Evolutionary conservation across 2,329 filamentous ascomycete genomes (phyloP), one percentile per base, ranked within the genome.

Genomic region (Penicillium vulpinum): DNA sequence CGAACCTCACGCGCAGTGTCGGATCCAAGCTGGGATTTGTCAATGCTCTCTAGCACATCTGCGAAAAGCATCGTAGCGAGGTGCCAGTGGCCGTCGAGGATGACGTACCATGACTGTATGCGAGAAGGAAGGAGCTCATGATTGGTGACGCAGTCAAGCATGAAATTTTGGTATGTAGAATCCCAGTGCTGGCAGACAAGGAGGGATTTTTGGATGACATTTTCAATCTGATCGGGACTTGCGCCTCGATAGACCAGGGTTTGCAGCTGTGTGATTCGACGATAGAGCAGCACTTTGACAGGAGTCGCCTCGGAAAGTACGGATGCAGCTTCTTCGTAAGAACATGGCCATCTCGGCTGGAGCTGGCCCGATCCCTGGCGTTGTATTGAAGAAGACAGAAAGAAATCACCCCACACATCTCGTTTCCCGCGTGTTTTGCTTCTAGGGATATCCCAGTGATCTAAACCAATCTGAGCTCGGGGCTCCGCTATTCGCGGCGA

Each of bases 61-160:
- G 82, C 81, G 5, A 86, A 70, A 24, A 85, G 73, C 40, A 86
- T 76, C 0, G 78, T 77, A 2, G 79, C 84, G 3, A 85, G 78
- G 60, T 85, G 81, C 80, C 83, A 86, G 60, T 86, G 84, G 0
- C 80, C 81, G 0, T 79, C 74, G 24, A 86, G 77, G 51, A 83
- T 81, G 15, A 84, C 77, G 58, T 85, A 85, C 84, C 84, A 86
- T 40, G 83, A 83, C 63, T 84, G 83, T 5, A 86, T 78, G 15
- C 80, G 80, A 11, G 78, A 65, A 1, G 83, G 81, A 0, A 86
- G 75, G 0, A 69, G 63, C 31, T 80, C 74, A 57, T 84, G 83
- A 57, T 82, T 70, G 2, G 75, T 70, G 13, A 83, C 72, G 38
- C 83, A 79, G 56, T 84, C 81, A 16, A 74, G 67, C 62, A 84